A percentile compares a stretch with the other conserved stretches of the same genome.
Evolutionary conservation across 208 protist genomes (phyloP).

Genomic region (Tritrichomonas musculus): DNA sequence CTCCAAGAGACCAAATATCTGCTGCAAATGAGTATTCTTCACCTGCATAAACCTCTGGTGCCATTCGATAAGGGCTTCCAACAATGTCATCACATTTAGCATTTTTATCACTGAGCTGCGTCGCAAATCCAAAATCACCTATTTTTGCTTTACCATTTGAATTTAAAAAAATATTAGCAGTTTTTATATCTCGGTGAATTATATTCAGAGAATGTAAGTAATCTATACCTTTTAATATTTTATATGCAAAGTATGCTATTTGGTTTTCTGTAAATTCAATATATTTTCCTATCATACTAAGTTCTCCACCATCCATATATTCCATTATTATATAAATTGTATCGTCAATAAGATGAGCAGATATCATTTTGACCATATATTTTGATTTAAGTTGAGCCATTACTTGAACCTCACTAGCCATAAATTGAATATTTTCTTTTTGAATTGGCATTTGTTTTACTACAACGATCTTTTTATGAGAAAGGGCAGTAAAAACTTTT

Average conservation of each 20-base stretch:
- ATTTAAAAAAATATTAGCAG: constrained; percentile 38
- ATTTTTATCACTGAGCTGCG: not conserved
- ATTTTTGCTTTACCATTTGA: constrained; percentile 40
- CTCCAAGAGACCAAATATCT: constrained; percentile 48
- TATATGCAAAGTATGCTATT: not conserved
- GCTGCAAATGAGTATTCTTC: not conserved
- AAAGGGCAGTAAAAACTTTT: not conserved
- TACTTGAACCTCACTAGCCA: not conserved
- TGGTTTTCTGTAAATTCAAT: not conserved
- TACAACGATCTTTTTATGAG: not conserved
- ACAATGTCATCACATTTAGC: not conserved
- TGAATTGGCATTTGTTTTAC: not conserved
- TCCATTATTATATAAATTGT: not conserved
- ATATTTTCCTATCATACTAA: not conserved
- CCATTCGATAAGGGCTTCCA: constrained; percentile 46
- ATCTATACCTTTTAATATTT: constrained; percentile 55
- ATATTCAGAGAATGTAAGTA: constrained; percentile 68
- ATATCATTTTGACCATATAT: not conserved
- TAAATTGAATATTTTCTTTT: not conserved
- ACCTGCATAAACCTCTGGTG: constrained; percentile 39
- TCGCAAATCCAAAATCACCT: constrained; percentile 48
- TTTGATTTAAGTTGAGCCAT: not conserved
- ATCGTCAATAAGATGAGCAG: not conserved
- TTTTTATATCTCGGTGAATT: constrained; percentile 81
- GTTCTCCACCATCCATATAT: not conserved